Evolutionary conservation across 768 basidiomycete species (phyloP).

Genomic region (Imleria badia): DNA sequence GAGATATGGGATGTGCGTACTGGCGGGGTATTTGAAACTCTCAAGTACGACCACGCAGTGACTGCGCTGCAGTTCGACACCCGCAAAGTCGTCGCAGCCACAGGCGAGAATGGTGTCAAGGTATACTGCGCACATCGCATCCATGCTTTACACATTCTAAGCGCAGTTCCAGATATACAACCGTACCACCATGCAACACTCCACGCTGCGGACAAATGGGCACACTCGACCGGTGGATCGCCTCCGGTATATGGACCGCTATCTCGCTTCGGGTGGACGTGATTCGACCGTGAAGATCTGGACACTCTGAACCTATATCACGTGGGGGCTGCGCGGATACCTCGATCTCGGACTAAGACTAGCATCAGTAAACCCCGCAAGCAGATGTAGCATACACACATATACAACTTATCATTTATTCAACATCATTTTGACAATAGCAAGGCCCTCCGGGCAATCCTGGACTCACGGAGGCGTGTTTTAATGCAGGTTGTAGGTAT

Average conservation of each 20-base stretch:
- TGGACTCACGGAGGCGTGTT: too few relatives aligned
- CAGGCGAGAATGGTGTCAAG: constrained; percentile 92
- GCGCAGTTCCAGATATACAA: constrained; percentile 75
- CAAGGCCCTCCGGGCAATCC: not conserved
- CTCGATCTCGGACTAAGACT: constrained; percentile 14
- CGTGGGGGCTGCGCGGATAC: constrained; percentile 10
- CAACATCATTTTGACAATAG: not conserved
- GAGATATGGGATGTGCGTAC: constrained; percentile 97
- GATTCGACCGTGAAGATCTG: constrained; percentile 90
- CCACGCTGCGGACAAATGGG: constrained; percentile 85
- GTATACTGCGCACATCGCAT: constrained; percentile 38
- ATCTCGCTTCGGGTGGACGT: constrained; percentile 85
- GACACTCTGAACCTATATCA: constrained; percentile 62
- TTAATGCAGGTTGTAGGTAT: too few relatives aligned
- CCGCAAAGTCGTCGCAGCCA: constrained; percentile 87
- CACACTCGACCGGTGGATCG: constrained; percentile 86
- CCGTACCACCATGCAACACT: constrained; percentile 88
- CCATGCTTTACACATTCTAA: not conserved
- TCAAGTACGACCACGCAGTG: constrained; percentile 88
- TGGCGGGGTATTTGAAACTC: constrained; percentile 83
- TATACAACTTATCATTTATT: constrained; percentile 11
- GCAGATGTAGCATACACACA: constrained; percentile 29
- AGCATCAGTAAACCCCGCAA: constrained; percentile 21
- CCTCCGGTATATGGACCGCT: constrained; percentile 94
- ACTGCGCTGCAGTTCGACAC: constrained; percentile 94